Conservation (phyloP, 164 flowering plant genomes). For the Cinnamomum micranthum region DNA sequence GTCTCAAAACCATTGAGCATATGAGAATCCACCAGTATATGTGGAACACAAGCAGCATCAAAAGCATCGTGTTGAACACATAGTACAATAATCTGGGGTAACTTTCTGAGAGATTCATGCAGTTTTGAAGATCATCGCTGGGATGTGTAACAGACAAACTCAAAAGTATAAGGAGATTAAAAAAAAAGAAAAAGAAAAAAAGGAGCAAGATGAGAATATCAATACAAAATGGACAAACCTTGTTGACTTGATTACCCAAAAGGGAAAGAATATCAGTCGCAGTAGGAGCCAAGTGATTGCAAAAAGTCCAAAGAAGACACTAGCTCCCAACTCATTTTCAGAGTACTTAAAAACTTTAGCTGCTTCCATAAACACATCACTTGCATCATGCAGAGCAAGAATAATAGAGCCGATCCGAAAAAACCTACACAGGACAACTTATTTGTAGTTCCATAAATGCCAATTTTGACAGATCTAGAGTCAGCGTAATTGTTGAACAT, state of each 20-base stretch:
- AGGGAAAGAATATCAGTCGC: conserved; percentile 77
- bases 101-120: conserved; percentile 39
- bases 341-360: conserved; percentile 85
- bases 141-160: conserved; percentile 14
- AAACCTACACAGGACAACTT: conserved; percentile 41
- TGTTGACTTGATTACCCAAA: conserved; percentile 64
- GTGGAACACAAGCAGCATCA: conserved; percentile 78
- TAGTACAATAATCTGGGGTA: conserved; percentile 46
- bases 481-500: not conserved
- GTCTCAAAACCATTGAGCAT: conserved; percentile 67
- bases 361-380: conserved; percentile 88
- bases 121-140: conserved; percentile 42
- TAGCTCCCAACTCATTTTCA: conserved; percentile 74
- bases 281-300: conserved; percentile 80
- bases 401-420: conserved; percentile 72
- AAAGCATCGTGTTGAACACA: conserved; percentile 72
- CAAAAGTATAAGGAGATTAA: not conserved
- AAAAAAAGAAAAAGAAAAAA: not conserved
- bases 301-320: conserved; percentile 67
- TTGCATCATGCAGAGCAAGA: conserved; percentile 84
- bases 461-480: not conserved
- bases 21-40: conserved; percentile 96
- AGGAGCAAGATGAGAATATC: not conserved
- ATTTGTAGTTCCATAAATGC: not conserved
- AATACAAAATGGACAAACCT: conserved; percentile 40